Conservation (phyloP, 257 asterid genomes). For the Plantago major region DNA sequence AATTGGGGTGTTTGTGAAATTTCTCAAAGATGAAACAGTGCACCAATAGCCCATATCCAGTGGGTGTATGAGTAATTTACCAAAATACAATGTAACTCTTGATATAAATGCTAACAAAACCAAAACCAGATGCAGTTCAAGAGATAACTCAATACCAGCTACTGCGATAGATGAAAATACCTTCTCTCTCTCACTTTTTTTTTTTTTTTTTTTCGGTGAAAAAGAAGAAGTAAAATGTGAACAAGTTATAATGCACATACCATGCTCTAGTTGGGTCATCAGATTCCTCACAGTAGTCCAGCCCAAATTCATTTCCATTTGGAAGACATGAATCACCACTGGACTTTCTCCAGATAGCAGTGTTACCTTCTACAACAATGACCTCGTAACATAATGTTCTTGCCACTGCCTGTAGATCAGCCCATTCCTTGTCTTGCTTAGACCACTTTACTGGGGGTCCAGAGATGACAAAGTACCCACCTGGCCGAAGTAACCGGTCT, state of each 20-base stretch:
- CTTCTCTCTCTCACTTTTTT: too few species aligned
- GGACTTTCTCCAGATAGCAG: slow-evolving; percentile 92
- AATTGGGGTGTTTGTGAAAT: background rate
- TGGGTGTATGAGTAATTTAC: background rate
- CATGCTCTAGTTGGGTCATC: slow-evolving; percentile 82
- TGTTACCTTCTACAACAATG: slow-evolving; percentile 92
- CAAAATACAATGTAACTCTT: background rate
- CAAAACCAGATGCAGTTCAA: too few species aligned
- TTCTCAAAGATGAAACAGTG: background rate
- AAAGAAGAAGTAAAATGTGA: background rate
- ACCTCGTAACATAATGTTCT: slow-evolving; percentile 80
- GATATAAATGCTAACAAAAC: background rate
- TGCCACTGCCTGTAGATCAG: slow-evolving; percentile 89
- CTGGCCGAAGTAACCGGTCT: slow-evolving; percentile 94
- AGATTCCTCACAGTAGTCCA: slow-evolving; percentile 63
- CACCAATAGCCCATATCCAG: background rate
- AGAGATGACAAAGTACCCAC: slow-evolving; percentile 90
- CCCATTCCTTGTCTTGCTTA: slow-evolving; percentile 96
- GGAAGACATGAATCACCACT: slow-evolving; percentile 70
- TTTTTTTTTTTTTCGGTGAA: too few species aligned
- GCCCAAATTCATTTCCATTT: slow-evolving; percentile 73
- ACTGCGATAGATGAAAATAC: background rate
- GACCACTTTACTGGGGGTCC: slow-evolving; percentile 99
- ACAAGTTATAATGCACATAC: slow-evolving; percentile 28
- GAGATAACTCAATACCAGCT: background rate